Percentiles rank a stretch among this genome's conserved stretches.
These are phyloP conservation scores for Lolium rigidum DNA, from an alignment of 176 grass and related monocot genomes.

Conservation along the genomic window DNA sequence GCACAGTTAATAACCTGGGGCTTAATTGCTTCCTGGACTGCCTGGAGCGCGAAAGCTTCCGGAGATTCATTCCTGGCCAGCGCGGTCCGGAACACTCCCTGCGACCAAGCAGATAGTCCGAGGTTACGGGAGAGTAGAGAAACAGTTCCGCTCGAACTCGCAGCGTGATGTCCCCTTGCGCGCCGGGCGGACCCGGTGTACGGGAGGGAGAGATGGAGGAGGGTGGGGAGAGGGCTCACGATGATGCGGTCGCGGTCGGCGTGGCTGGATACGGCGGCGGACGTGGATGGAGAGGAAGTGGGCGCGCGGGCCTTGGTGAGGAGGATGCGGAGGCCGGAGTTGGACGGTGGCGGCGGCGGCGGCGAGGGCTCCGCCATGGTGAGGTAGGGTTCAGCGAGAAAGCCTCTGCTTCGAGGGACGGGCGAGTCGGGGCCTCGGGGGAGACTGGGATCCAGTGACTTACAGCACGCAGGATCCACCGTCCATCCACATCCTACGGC, in stretches of 20 bases:
- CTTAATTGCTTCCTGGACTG: conserved; percentile 94
- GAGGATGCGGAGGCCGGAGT: conserved; percentile 70
- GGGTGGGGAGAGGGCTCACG: conserved; percentile 50
- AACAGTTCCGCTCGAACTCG: background rate
- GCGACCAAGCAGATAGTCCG: conserved; percentile 11
- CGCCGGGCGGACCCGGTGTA: background rate
- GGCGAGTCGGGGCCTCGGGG: too few species aligned
- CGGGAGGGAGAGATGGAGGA: background rate
- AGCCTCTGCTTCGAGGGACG: too few species aligned
- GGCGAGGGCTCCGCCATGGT: conserved; percentile 57
- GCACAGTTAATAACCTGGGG: conserved; percentile 89
- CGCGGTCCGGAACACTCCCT: conserved; percentile 74
- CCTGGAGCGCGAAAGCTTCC: conserved; percentile 82
- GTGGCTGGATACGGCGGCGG: conserved; percentile 56
- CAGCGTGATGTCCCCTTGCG: background rate
- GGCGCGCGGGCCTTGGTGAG: conserved; percentile 62
- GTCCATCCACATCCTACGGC: too few species aligned
- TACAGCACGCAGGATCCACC: too few species aligned
- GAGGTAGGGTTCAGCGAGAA: background rate
- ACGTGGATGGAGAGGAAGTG: background rate
- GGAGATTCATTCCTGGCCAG: conserved; percentile 66
- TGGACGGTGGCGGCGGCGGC: conserved; percentile 44
- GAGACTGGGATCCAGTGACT: too few species aligned
- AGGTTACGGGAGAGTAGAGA: background rate
- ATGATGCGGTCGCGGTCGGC: conserved; percentile 88